Conservation (phyloP, 768 basidiomycete species). For the Trametes punicea region DNA sequence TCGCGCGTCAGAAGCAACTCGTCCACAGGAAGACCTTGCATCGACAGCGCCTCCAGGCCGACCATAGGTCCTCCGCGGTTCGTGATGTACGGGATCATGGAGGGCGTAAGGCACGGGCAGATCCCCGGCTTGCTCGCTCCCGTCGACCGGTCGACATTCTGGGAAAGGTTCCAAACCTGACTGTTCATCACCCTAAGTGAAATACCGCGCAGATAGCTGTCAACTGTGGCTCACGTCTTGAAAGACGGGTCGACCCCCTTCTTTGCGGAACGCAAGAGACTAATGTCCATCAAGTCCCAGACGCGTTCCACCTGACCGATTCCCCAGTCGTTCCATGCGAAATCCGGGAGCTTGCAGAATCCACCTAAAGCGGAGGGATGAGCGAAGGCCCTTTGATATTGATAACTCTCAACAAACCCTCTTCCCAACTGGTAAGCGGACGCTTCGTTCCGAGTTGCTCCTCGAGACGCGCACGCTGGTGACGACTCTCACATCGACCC, state of each 20-base stretch:
- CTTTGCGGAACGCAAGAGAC: constrained; percentile 73
- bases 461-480: constrained; percentile 82
- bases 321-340: constrained; percentile 94
- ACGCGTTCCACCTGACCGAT: constrained; percentile 91
- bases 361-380: constrained; percentile 47
- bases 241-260: constrained; percentile 82
- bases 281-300: constrained; percentile 94
- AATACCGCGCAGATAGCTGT: background rate
- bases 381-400: background rate
- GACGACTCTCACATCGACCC: constrained; percentile 89
- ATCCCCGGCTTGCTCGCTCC: constrained; percentile 80
- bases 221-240: constrained; percentile 65
- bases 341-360: constrained; percentile 81
- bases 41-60: constrained; percentile 85
- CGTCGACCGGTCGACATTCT: constrained; percentile 92
- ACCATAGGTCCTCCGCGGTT: constrained; percentile 96
- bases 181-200: constrained; percentile 35
- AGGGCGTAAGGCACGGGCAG: constrained; percentile 89
- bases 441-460: constrained; percentile 79
- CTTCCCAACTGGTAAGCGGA: constrained; percentile 90
- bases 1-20: constrained; percentile 90
- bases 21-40: constrained; percentile 93
- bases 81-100: constrained; percentile 96
- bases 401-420: constrained; percentile 48
- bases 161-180: constrained; percentile 93